Conservation (phyloP, 2,329 filamentous ascomycete species). For the Dothistroma septosporum region DNA sequence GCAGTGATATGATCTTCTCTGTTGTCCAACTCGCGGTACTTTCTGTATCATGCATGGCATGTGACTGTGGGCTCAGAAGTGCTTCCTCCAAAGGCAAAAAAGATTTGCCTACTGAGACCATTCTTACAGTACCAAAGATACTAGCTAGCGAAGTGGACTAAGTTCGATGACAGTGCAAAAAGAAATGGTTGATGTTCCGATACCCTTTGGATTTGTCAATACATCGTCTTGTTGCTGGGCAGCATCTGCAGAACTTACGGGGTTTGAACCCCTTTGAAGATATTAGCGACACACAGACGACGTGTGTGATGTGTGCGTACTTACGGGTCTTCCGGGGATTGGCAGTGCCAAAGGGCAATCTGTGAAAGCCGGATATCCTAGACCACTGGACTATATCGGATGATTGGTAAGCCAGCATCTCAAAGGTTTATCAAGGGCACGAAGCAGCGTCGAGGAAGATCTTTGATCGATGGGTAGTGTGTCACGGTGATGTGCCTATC, state of each 20-base stretch:
- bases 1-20: too few species aligned
- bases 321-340: slow-evolving; percentile 9
- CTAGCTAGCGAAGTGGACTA: neutral
- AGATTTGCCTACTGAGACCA: too few species aligned
- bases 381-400: neutral
- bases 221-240: neutral
- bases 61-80: too few species aligned
- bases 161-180: neutral
- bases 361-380: slow-evolving; percentile 17
- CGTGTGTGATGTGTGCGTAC: neutral
- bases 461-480: neutral
- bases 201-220: neutral
- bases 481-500: neutral
- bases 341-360: neutral
- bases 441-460: neutral
- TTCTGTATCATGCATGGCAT: too few species aligned
- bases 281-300: neutral
- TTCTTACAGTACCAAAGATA: too few species aligned
- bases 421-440: neutral
- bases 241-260: neutral
- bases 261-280: neutral
- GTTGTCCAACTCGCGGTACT: too few species aligned
- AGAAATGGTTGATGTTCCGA: neutral
- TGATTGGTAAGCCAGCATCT: neutral
- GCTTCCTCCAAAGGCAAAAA: neutral